Conservation (phyloP, 164 flowering plant species). For the Saururus chinensis region DNA sequence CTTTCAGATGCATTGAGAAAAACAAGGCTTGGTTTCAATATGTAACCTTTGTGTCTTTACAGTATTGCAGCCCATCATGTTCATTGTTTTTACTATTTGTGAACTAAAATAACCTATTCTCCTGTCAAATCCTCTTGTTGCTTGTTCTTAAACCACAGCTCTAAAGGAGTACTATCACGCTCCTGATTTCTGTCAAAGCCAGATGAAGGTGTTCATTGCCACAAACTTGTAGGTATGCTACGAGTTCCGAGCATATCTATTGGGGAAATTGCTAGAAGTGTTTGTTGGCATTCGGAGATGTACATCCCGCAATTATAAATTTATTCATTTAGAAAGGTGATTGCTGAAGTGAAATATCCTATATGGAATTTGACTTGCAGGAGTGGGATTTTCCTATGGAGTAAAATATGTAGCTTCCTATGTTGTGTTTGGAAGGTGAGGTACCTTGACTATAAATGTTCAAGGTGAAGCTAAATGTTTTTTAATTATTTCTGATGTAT, state of each 20-base stretch:
- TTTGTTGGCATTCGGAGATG: background rate
- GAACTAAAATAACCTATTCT: background rate
- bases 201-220: background rate
- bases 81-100: background rate
- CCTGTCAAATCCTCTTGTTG: background rate
- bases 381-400: background rate
- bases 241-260: background rate
- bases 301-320: too few species aligned
- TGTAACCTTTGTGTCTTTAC: too few species aligned
- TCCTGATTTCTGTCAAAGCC: background rate
- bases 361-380: background rate
- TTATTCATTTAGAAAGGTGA: background rate
- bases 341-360: background rate
- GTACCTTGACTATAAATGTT: background rate
- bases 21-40: too few species aligned
- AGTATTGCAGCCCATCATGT: background rate
- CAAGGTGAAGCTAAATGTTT: background rate
- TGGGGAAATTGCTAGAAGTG: background rate
- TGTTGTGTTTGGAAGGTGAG: background rate
- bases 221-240: background rate
- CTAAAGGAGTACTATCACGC: constrained; percentile 4
- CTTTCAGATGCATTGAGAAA: too few species aligned
- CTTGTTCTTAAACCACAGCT: background rate
- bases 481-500: too few species aligned
- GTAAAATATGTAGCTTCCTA: background rate